phyloP scores from a whole-genome alignment of 2,329 filamentous ascomycete species.

The Arthrobotrys sphaeroides region DNA sequence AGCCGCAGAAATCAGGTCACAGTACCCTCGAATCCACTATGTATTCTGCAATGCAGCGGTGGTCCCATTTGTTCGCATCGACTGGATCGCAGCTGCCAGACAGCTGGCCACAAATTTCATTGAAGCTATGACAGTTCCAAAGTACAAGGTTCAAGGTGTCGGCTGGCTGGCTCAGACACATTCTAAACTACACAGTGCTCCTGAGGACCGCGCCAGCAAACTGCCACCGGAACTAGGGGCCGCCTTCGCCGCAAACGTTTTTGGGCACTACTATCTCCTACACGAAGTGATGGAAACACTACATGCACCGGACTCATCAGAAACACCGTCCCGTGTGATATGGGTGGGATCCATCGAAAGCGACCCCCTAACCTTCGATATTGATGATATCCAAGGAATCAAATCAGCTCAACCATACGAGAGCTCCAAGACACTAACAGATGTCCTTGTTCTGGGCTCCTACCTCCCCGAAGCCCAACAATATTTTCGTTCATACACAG shows the following conservation, averaged over 20 bases:
- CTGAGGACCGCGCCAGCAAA: conserved; percentile 62
- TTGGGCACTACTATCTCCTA: conserved; percentile 90
- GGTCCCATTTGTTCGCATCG: conserved; percentile 82
- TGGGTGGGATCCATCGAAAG: conserved; percentile 89
- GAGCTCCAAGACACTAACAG: conserved; percentile 84
- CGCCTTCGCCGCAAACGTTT: conserved; percentile 90
- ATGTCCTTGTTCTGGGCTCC: conserved; percentile 79
- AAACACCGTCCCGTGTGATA: conserved; percentile 72
- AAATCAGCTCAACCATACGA: conserved; percentile 76
- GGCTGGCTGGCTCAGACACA: conserved; percentile 64
- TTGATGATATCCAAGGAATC: conserved; percentile 80
- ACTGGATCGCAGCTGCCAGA: conserved; percentile 71
- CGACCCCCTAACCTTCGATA: conserved; percentile 66
- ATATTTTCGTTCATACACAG: conserved; percentile 59
- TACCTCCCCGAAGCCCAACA: conserved; percentile 72
- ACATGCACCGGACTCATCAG: conserved; percentile 62
- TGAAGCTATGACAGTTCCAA: conserved; percentile 77
- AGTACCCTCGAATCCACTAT: conserved; percentile 76
- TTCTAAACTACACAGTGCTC: not conserved
- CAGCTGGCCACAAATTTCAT: conserved; percentile 71
- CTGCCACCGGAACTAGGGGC: conserved; percentile 68
- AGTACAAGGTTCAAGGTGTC: conserved; percentile 71
- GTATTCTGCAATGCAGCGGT: conserved; percentile 88
- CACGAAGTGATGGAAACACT: conserved; percentile 83
- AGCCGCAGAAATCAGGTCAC: conserved; percentile 16